These are phyloP conservation scores for Cladophialophora immunda DNA, from an alignment of 2,329 filamentous ascomycete species.

Conservation along the genomic window DNA sequence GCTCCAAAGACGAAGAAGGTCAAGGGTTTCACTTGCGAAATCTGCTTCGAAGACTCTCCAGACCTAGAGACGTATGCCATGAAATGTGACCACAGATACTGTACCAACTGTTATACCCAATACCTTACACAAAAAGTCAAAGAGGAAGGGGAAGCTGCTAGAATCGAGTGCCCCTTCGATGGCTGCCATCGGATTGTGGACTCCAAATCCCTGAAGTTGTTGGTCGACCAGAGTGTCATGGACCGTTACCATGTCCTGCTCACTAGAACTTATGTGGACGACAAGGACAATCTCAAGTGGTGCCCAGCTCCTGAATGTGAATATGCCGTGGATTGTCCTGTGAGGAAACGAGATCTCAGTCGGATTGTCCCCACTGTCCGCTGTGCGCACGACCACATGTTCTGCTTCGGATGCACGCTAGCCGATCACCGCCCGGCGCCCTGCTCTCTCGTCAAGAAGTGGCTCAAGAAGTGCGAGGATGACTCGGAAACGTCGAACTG, in stretches of 20 bases:
- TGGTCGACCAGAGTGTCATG: conserved; percentile 67
- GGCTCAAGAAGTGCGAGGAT: conserved; percentile 98
- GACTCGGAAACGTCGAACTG: conserved; percentile 98
- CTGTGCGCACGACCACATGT: conserved; percentile 83
- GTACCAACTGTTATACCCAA: conserved; percentile 88
- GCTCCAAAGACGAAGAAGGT: conserved; percentile 75
- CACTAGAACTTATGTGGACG: conserved; percentile 94
- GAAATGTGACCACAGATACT: conserved; percentile 94
- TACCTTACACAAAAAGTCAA: conserved; percentile 93
- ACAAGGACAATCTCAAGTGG: conserved; percentile 95
- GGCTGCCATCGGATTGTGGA: conserved; percentile 91
- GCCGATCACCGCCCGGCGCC: conserved; percentile 93
- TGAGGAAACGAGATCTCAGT: conserved; percentile 87
- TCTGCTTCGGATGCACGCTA: conserved; percentile 94
- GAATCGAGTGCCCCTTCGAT: conserved; percentile 91
- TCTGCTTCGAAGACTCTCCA: conserved; percentile 89
- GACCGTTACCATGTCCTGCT: conserved; percentile 82
- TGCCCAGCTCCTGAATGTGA: conserved; percentile 97
- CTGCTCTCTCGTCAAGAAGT: conserved; percentile 88
- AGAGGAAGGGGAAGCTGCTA: conserved; percentile 92
- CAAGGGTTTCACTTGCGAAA: conserved; percentile 86
- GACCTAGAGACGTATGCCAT: conserved; percentile 86
- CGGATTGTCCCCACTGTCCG: conserved; percentile 88
- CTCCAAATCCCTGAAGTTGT: conserved; percentile 81
- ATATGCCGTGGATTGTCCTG: conserved; percentile 86